phyloP scores from a whole-genome alignment of 306 rosid species.

The Dryas drummondii region DNA sequence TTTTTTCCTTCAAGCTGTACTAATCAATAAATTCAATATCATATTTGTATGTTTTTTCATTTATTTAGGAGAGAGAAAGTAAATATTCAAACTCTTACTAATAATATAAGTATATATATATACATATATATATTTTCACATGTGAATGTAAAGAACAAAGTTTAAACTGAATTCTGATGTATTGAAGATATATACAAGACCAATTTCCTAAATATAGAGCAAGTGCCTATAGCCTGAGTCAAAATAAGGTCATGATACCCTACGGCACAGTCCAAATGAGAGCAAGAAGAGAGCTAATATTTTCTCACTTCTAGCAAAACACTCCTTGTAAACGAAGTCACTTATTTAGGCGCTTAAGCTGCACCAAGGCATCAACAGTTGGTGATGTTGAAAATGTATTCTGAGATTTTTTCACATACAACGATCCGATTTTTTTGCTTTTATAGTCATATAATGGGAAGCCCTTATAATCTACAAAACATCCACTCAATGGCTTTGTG shows the following conservation, averaged over 20 bases:
- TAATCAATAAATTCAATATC: no score
- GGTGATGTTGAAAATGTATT: slow-evolving; percentile 49
- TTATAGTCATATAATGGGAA: no score
- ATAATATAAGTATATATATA: no score
- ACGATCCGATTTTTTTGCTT: slow-evolving; percentile 69
- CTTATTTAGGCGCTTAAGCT: slow-evolving; percentile 72
- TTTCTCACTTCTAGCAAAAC: slow-evolving; percentile 12
- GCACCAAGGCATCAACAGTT: slow-evolving; percentile 57
- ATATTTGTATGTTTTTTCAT: no score
- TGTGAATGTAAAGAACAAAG: slow-evolving; percentile 24
- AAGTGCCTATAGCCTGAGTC: slow-evolving; percentile 43
- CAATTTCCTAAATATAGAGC: slow-evolving; percentile 24
- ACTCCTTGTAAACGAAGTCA: slow-evolving; percentile 25
- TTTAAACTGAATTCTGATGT: slow-evolving; percentile 24
- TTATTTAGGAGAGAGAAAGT: no score
- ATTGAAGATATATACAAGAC: slow-evolving; percentile 10
- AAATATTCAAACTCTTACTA: no score
- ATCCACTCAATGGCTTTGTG: not conserved
- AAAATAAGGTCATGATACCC: slow-evolving; percentile 36
- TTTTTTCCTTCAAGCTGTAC: no score
- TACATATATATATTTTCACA: no score
- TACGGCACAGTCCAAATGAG: slow-evolving; percentile 44
- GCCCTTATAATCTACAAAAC: slow-evolving; percentile 10
- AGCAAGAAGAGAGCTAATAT: slow-evolving; percentile 26
- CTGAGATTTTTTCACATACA: slow-evolving; percentile 60